Evolutionary conservation across 768 basidiomycete genomes (phyloP).

Genomic region (Mycena crocata): DNA sequence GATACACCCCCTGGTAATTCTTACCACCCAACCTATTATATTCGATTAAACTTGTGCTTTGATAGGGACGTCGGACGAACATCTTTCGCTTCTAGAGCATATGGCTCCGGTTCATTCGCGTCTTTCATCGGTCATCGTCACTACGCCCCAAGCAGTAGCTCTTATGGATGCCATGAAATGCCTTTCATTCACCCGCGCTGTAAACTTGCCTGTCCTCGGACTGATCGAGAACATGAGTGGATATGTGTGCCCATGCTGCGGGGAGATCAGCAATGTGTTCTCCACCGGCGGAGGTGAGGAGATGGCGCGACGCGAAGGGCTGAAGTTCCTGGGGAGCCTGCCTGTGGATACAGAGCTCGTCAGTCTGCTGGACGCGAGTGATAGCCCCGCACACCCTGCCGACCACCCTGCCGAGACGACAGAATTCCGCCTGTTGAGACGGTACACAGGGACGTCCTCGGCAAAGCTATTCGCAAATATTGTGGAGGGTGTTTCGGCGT

Average conservation of each 20-base stretch:
- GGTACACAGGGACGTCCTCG: conserved; percentile 77
- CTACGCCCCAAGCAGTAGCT: conserved; percentile 97
- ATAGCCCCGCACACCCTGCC: conserved; percentile 21
- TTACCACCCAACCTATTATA: conserved; percentile 14
- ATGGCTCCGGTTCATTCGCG: conserved; percentile 85
- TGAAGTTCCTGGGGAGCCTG: conserved; percentile 86
- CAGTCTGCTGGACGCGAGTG: conserved; percentile 80
- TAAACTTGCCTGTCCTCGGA: conserved; percentile 88
- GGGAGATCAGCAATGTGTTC: conserved; percentile 94
- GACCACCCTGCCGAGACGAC: conserved; percentile 28
- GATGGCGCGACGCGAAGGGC: conserved; percentile 80
- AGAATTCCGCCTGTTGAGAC: conserved; percentile 64
- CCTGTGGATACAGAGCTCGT: conserved; percentile 96
- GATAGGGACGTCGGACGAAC: conserved; percentile 97
- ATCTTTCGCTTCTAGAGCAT: conserved; percentile 94
- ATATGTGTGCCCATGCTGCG: conserved; percentile 97
- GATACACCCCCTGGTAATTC: conserved; percentile 95
- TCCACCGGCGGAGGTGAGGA: conserved; percentile 93
- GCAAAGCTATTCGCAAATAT: conserved; percentile 76
- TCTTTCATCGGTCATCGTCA: conserved; percentile 90
- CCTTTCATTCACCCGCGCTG: conserved; percentile 92
- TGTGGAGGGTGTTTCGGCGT: conserved; percentile 54
- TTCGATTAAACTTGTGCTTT: conserved; percentile 36
- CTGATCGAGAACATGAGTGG: conserved; percentile 99
- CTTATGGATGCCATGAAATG: conserved; percentile 96